phyloP scores from a whole-genome alignment of 2,329 filamentous ascomycete genomes.

The Aspergillus caelatus region DNA sequence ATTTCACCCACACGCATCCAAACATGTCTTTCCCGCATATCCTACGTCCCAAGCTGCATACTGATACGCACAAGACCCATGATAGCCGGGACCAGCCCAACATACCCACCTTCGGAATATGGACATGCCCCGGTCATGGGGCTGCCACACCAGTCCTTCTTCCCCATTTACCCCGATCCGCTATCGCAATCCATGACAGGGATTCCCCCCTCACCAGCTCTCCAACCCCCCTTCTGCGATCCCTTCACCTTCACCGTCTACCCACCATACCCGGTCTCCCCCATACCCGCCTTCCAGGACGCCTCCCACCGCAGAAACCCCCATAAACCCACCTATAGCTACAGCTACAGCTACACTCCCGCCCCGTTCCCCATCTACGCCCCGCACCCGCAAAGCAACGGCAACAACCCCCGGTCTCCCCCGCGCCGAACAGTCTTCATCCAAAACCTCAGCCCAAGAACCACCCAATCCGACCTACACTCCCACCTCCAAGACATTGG shows the following conservation, averaged over 20 bases:
- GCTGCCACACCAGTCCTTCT: slow-evolving; percentile 27
- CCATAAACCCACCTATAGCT: slow-evolving; percentile 8
- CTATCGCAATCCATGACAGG: slow-evolving; percentile 24
- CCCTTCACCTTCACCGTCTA: slow-evolving; percentile 29
- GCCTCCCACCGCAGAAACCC: slow-evolving; percentile 1
- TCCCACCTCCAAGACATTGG: slow-evolving; percentile 33
- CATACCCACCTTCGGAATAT: slow-evolving; percentile 32
- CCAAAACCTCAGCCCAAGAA: slow-evolving; percentile 32
- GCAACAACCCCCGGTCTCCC: slow-evolving; percentile 12
- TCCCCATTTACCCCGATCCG: slow-evolving; percentile 33
- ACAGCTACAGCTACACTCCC: slow-evolving; percentile 15
- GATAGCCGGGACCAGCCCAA: slow-evolving; percentile 22
- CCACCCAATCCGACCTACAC: slow-evolving; percentile 33
- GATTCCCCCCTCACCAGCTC: slow-evolving; percentile 33
- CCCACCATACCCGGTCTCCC: slow-evolving; percentile 31
- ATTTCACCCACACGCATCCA: slow-evolving; percentile 13
- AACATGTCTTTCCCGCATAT: not conserved
- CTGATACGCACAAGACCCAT: slow-evolving; percentile 21
- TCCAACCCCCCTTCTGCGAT: slow-evolving; percentile 33
- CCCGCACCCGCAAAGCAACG: slow-evolving; percentile 12
- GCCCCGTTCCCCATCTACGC: slow-evolving; percentile 9
- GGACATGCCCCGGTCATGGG: slow-evolving; percentile 23
- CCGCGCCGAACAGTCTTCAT: slow-evolving; percentile 28
- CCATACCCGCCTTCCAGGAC: slow-evolving; percentile 17
- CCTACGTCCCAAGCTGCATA: not conserved